These are phyloP conservation scores for Rhizophagus prolifer DNA, from an alignment of 192 early-diverging fungal genomes.

Conservation along the genomic window DNA sequence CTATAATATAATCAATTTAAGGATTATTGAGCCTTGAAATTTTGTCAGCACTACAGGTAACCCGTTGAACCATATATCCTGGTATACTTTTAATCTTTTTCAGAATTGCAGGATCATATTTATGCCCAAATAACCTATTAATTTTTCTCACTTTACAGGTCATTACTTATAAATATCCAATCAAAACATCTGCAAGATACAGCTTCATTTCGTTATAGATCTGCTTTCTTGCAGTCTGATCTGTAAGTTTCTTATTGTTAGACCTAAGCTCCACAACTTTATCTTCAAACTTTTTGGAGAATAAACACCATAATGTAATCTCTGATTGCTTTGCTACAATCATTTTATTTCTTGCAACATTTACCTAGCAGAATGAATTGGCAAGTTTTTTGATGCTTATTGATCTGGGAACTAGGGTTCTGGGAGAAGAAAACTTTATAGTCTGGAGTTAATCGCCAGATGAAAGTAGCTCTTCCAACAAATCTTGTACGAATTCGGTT, in stretches of 20 bases:
- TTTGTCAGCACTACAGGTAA: slow-evolving; percentile 18
- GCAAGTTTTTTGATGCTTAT: slow-evolving; percentile 14
- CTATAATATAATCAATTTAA: slow-evolving; percentile 4
- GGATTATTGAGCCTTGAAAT: slow-evolving; percentile 28
- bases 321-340: slow-evolving; percentile 10
- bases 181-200: slow-evolving; percentile 10
- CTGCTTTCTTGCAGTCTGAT: slow-evolving; percentile 15
- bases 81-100: slow-evolving; percentile 23
- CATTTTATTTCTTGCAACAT: slow-evolving; percentile 11
- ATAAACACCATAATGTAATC: not conserved
- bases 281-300: slow-evolving; percentile 20
- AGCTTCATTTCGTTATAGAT: slow-evolving; percentile 15
- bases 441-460: not conserved
- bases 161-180: slow-evolving; percentile 25
- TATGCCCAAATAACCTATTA: slow-evolving; percentile 19
- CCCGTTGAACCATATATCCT: not conserved
- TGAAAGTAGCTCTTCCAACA: slow-evolving; percentile 6
- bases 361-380: slow-evolving; percentile 8
- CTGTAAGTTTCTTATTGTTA: slow-evolving; percentile 8
- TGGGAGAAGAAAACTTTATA: slow-evolving; percentile 11
- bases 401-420: slow-evolving; percentile 13
- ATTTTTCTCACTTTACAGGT: slow-evolving; percentile 28
- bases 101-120: slow-evolving; percentile 15
- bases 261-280: slow-evolving; percentile 23
- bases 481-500: slow-evolving; percentile 24